Evolutionary conservation across 1,284 basidiomycete genomes (phyloP), one percentile per base, ranked within the genome.

Genomic region (Phellopilus nigrolimitatus): DNA sequence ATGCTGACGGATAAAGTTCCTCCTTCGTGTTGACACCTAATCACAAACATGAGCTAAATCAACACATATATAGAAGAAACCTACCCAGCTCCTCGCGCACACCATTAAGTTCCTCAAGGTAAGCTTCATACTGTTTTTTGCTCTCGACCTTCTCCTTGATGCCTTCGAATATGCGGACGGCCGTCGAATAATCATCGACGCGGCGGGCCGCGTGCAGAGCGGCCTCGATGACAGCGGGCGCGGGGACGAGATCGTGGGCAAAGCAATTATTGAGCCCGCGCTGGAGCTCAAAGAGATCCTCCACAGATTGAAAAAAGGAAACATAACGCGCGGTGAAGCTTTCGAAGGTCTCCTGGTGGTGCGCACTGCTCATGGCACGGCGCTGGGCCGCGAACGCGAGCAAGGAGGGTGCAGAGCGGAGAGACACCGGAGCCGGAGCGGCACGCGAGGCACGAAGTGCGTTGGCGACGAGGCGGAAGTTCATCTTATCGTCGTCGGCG

Each of bases 221-320:
- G 56, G 89, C 87, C 73, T 95, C 92, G 57, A 97, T 76, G 61
- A 98, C 93, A 53, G 80, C 74, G 41, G 91, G 84, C 7, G 92
- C 84, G 7, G 95, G 95, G 22, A 99, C 97, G 57, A 99, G 81
- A 70, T 99, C 95, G 71, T 99, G 95, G 1, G 95, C 91, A 67
- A 99, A 99, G 74, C 93, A 97, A 80, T 99, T 99, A 81, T 99
- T 99, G 61, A 99, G 78, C 42, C 95, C 95, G 56, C 95, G 89
- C 72, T 97, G 93, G 59, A 95, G 87, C 76, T 98, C 95, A 67
- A 98, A 98, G 57, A 97, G 81, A 75, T 98, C 95, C 67, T 93
- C 84, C 47, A 94, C 93, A 49, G 82, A 79, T 65, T 88, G 75
- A 78, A 98, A 98, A 75, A 98, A 99, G 60, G 79, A 76, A 66